Percentiles rank a stretch among this genome's conserved stretches.
Conservation (phyloP, 2,329 filamentous ascomycete species). For the Fusarium armeniacum region DNA sequence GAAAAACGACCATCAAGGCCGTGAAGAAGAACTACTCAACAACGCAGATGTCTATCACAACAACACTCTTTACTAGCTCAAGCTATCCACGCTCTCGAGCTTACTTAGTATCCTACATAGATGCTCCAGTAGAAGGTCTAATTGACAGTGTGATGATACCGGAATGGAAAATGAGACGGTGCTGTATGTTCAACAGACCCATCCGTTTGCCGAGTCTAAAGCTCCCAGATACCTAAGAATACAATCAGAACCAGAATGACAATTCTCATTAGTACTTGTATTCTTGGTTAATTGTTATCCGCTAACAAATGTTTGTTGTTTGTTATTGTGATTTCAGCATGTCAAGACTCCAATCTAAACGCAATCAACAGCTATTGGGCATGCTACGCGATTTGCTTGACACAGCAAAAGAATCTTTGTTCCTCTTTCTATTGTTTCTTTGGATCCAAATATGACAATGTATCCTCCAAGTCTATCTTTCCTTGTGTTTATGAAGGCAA, state of each 20-base stretch:
- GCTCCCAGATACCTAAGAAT: not conserved
- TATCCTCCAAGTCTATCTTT: rapidly evolving
- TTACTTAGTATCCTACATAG: too few species aligned
- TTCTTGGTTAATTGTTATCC: not conserved
- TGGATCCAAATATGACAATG: not conserved
- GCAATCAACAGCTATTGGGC: not conserved
- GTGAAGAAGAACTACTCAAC: too few species aligned
- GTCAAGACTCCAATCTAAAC: not conserved
- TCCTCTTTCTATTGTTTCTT: not conserved
- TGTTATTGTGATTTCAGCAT: not conserved
- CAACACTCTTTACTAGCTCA: too few species aligned
- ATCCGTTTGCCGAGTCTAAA: not conserved
- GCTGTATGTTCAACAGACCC: not conserved
- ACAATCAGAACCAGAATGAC: rapidly evolving
- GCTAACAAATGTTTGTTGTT: not conserved
- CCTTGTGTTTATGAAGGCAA: not conserved
- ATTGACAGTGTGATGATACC: too few species aligned
- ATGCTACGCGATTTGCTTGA: not conserved
- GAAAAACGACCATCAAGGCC: too few species aligned
- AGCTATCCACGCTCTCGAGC: too few species aligned
- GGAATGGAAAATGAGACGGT: too few species aligned
- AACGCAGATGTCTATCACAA: too few species aligned
- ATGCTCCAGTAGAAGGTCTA: too few species aligned
- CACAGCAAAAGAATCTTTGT: not conserved
- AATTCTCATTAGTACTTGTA: rapidly evolving